phyloP scores from a whole-genome alignment of 306 rosid species.

The Ormosia emarginata region DNA sequence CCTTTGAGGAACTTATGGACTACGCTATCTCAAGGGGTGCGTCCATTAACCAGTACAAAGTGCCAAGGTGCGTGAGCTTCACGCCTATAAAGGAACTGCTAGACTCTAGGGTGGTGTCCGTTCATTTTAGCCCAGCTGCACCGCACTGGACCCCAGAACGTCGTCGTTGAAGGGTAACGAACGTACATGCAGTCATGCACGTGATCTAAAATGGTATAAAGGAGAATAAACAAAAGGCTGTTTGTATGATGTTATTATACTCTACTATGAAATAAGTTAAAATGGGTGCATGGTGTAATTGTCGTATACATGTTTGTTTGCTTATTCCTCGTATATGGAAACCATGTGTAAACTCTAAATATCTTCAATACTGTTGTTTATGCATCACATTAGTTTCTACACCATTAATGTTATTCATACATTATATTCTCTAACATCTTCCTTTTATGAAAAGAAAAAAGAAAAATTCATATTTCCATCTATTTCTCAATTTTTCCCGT shows the following conservation, averaged over 20 bases:
- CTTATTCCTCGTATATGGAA: slow-evolving; percentile 9
- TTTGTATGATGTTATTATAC: no score
- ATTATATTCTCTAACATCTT: no score
- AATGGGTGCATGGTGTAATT: slow-evolving; percentile 26
- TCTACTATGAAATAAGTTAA: slow-evolving; percentile 31
- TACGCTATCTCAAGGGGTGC: slow-evolving; percentile 87
- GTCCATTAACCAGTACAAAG: slow-evolving; percentile 84
- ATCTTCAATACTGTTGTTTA: neutral
- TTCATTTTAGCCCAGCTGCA: slow-evolving; percentile 58
- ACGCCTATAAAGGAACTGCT: slow-evolving; percentile 72
- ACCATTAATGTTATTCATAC: neutral
- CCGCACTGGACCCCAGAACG: slow-evolving; percentile 73
- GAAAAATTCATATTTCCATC: no score
- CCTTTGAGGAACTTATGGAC: slow-evolving; percentile 91
- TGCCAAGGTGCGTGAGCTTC: slow-evolving; percentile 73
- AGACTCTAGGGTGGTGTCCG: slow-evolving; percentile 59
- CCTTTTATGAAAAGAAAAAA: no score
- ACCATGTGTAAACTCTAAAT: neutral
- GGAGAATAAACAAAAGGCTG: neutral
- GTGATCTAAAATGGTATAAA: neutral
- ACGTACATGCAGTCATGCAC: neutral
- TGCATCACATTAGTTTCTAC: neutral
- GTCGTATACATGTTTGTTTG: slow-evolving; percentile 23
- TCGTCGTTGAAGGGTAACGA: slow-evolving; percentile 30
- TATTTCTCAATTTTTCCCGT: no score